Conservation (phyloP, 208 protist species). For the Crithidia brevicula region DNA sequence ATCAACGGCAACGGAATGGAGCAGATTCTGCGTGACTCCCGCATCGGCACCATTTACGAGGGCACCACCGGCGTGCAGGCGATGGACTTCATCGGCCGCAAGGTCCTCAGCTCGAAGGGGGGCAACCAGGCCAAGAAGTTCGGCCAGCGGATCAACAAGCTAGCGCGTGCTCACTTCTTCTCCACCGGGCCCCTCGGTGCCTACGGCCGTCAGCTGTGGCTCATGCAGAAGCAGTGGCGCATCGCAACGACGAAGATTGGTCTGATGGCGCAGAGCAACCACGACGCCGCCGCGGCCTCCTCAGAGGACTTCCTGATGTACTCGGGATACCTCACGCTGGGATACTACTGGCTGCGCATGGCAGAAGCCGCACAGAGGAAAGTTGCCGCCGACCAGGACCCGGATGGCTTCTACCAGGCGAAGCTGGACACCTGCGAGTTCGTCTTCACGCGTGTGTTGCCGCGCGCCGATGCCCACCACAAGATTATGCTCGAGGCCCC, state of each 20-base stretch:
- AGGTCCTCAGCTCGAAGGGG: slow-evolving; percentile 69
- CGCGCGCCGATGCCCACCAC: slow-evolving; percentile 59
- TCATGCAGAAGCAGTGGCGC: slow-evolving; percentile 73
- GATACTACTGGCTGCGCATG: slow-evolving; percentile 91
- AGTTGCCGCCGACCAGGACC: slow-evolving; percentile 57
- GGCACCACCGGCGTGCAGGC: slow-evolving; percentile 88
- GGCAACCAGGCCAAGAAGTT: slow-evolving; percentile 49
- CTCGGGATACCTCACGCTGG: slow-evolving; percentile 79
- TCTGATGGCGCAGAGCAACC: slow-evolving; percentile 45
- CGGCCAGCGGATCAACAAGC: slow-evolving; percentile 43
- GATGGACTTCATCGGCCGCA: slow-evolving; percentile 87
- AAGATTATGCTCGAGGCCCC: slow-evolving; percentile 55
- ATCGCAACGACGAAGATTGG: slow-evolving; percentile 57
- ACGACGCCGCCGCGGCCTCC: slow-evolving; percentile 45
- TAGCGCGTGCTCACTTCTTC: slow-evolving; percentile 42
- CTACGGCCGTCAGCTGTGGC: slow-evolving; percentile 50
- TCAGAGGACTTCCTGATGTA: slow-evolving; percentile 86
- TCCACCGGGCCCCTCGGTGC: slow-evolving; percentile 40
- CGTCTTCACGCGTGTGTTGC: slow-evolving; percentile 77
- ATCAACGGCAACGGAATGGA: slow-evolving; percentile 87
- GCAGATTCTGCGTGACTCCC: slow-evolving; percentile 77
- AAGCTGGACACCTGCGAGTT: slow-evolving; percentile 83
- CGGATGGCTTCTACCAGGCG: slow-evolving; percentile 81
- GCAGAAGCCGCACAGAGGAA: slow-evolving; percentile 66
- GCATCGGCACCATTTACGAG: slow-evolving; percentile 80